These are phyloP conservation scores for Musa beccarii DNA, from an alignment of 176 grass and related monocot genomes.

Conservation along the genomic window DNA sequence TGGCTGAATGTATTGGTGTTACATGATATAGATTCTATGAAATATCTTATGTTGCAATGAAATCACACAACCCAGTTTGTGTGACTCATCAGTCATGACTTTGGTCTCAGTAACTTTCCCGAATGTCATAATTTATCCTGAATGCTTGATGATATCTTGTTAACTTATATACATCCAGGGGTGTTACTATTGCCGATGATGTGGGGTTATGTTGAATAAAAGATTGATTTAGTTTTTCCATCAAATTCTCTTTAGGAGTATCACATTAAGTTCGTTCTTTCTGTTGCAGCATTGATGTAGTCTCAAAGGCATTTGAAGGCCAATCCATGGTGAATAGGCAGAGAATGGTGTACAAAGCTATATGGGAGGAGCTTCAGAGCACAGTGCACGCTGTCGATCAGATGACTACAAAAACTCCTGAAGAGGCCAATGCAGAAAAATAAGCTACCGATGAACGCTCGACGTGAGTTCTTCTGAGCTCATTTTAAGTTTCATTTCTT, in stretches of 20 bases:
- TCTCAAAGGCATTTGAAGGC: slow-evolving; percentile 82
- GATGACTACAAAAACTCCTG: slow-evolving; percentile 79
- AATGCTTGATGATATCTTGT: too few species aligned
- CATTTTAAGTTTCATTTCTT: neutral
- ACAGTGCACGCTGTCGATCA: slow-evolving; percentile 86
- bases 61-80: too few species aligned
- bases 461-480: neutral
- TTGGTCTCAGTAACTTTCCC: too few species aligned
- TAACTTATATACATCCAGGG: too few species aligned
- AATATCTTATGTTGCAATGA: too few species aligned
- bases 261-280: neutral
- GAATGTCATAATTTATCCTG: too few species aligned
- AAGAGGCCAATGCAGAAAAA: slow-evolving; percentile 33
- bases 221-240: neutral
- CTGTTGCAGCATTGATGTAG: slow-evolving; percentile 57
- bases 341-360: slow-evolving; percentile 97
- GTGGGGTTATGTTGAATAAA: neutral
- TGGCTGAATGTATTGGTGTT: too few species aligned
- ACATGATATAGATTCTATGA: too few species aligned
- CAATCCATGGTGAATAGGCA: slow-evolving; percentile 78
- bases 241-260: neutral
- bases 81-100: too few species aligned
- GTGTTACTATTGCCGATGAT: neutral
- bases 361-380: slow-evolving; percentile 92
- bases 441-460: neutral